Evolutionary conservation across 2,329 filamentous ascomycete genomes (phyloP), one percentile per base, ranked within the genome.

Genomic region (Cladobotryum protrusum): DNA sequence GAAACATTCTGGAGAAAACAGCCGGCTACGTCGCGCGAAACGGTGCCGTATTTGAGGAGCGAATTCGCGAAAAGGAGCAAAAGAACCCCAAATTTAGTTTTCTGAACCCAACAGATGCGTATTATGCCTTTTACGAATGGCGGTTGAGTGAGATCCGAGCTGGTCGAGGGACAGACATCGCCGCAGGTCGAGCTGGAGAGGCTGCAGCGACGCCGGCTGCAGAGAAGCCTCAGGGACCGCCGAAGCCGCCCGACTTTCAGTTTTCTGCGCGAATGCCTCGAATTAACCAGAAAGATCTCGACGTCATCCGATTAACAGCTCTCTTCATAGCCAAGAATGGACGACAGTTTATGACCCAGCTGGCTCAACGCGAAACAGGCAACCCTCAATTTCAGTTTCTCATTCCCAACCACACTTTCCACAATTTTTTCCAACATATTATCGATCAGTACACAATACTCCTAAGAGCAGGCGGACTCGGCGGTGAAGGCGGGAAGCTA

Each of bases 321-420:
- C 75, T 95, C 20, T 96, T 93, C 68, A 89, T 92, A 45, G 93
- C 93, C 47, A 91, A 92, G 70, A 92, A 95, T 62, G 93, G 93
- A 13, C 85, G 91, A 54, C 84, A 86, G 54, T 99, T 93, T 71
- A 89, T 96, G 81, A 96, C 90, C 18, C 81, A 86, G 48, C 74
- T 99, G 55, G 89, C 87, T 19, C 92, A 96, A 70, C 83, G 89
- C 57, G 92, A 99, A 72, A 80, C 87, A 15, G 81, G 86, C 62
- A 97, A 96, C 68, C 90, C 85, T 58, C 92, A 99, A 66, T 99
- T 97, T 67, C 90, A 96, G 69, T 99, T 99, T 64, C 76, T 99
- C 47, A 85, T 92, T 48, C 89, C 91, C 14, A 95, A 96, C 62
- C 93, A 99, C 73, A 96, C 89, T 62, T 85, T 96, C 55, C 90